phyloP scores from a whole-genome alignment of 1,139 yeast genomes.

The Scheffersomyces segobiensis region DNA sequence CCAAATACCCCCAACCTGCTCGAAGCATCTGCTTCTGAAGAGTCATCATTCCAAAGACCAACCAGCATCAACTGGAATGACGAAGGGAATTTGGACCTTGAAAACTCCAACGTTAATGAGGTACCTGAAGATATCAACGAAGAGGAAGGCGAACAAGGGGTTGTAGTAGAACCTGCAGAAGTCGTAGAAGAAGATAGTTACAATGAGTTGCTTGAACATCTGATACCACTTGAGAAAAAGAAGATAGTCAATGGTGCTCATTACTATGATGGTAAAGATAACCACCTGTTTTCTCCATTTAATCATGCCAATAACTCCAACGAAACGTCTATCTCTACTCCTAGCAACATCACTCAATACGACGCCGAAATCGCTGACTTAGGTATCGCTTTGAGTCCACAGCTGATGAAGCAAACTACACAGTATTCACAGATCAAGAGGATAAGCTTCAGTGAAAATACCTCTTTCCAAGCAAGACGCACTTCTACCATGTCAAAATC shows the following conservation, averaged over 20 bases:
- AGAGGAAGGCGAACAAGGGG: conserved; percentile 2
- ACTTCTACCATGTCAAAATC: conserved; percentile 27
- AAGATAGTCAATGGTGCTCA: background rate
- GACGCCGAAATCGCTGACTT: conserved; percentile 47
- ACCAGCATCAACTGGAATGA: conserved; percentile 49
- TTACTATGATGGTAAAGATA: background rate
- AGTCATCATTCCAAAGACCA: conserved; percentile 43
- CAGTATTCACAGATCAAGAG: conserved; percentile 15
- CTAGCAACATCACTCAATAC: conserved; percentile 43
- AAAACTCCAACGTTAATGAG: conserved; percentile 19
- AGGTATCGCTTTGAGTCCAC: conserved; percentile 48
- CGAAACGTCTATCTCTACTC: conserved; percentile 37
- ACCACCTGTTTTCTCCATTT: conserved; percentile 7
- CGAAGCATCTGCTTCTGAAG: conserved; percentile 16
- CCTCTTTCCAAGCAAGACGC: conserved; percentile 13
- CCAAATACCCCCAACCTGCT: background rate
- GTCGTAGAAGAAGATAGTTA: conserved; percentile 9
- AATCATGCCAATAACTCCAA: conserved; percentile 19
- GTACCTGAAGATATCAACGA: conserved; percentile 8
- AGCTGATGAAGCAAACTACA: conserved; percentile 20
- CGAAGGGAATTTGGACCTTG: conserved; percentile 32
- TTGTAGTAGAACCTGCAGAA: background rate
- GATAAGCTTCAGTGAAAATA: conserved; percentile 28
- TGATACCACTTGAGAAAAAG: background rate
- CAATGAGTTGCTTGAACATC: conserved; percentile 18